Percentiles rank a stretch among this genome's conserved stretches.
Evolutionary conservation across 1,284 basidiomycete species (phyloP).

Genomic region (Ganoderma resinaceum): DNA sequence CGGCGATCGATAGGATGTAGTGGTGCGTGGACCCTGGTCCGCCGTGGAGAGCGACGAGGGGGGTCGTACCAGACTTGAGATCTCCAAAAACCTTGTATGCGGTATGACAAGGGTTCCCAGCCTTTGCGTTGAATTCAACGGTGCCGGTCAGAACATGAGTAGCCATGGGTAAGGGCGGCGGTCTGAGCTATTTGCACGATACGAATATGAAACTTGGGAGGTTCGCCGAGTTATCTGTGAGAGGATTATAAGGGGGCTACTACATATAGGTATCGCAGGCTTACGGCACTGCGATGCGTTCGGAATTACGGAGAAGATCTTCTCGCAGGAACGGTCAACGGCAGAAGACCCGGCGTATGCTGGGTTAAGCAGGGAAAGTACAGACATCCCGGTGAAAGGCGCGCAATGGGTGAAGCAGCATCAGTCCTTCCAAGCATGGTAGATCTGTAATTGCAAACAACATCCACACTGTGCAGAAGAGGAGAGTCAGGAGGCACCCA

Average conservation of each 20-base stretch:
- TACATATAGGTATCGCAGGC: neutral
- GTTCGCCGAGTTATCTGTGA: neutral
- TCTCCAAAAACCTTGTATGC: slow-evolving; percentile 41
- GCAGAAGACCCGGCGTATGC: neutral
- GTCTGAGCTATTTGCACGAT: neutral
- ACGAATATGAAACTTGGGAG: neutral
- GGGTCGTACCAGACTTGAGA: slow-evolving; percentile 37
- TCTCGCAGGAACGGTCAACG: neutral
- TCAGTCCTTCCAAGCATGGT: neutral
- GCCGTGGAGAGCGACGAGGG: slow-evolving; percentile 50
- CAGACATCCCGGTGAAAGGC: neutral
- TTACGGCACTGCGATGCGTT: neutral
- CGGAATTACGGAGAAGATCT: neutral
- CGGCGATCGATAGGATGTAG: slow-evolving; percentile 49
- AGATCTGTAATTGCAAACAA: neutral
- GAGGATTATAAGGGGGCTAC: neutral
- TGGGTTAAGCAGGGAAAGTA: neutral
- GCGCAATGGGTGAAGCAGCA: neutral
- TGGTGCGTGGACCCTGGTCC: slow-evolving; percentile 52
- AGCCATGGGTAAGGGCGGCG: slow-evolving; percentile 26
- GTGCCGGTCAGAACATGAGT: slow-evolving; percentile 22
- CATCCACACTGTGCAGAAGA: neutral
- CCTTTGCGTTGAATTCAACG: slow-evolving; percentile 24
- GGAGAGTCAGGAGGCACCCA: neutral
- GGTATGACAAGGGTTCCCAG: slow-evolving; percentile 33